Evolutionary conservation across 192 early-diverging fungal species (phyloP), one percentile per base, ranked within the genome.

Genomic region (Backusella circina): DNA sequence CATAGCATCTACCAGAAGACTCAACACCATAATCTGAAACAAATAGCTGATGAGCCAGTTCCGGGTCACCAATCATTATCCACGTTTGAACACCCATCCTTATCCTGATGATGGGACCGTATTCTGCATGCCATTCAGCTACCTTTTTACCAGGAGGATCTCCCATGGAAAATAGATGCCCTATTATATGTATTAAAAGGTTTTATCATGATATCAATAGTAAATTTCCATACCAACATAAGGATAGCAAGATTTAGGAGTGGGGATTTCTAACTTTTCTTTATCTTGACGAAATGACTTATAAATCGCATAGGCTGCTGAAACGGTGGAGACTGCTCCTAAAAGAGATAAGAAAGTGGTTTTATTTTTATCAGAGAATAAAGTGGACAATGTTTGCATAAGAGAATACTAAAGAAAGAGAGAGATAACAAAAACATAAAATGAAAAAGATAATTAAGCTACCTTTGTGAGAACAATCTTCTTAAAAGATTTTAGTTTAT

Each of bases 21-120:
- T 71, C 32, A 30, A 32, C 32, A 2, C 70, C 70, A 39, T 39
- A 39, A 16, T 51, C 33, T 1, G 23, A 13, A 13, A 71, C 70
- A 71, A 71, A 50, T 54, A 71, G 13, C n/a, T 71, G 21, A 51
- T 71, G 70, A 10, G 70, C 70, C 2, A 71, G 26, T 0, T 28
- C 10, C 3, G 70, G 44, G n/a, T 71, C 70, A 35, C 26, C 18
- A 16, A 71, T 44, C 23, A 16, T 21, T 23, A 71, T 71, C 70
- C 70, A 71, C n/a, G 32, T 47, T 54, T 71, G 70, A 18, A 51
- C 70, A 54, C 70, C 70, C 70, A 71, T 71, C 7, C 13, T 26
- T n/a, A 71, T 2, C 1, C 33, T 47, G 5, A 71, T 51, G 18
- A 71, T 71, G 50, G 70, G 70, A 2, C 70, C 70, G 2, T 37